Evolutionary conservation across 2,329 filamentous ascomycete genomes (phyloP), one percentile per base, ranked within the genome.

Genomic region (Gyromitra esculenta): DNA sequence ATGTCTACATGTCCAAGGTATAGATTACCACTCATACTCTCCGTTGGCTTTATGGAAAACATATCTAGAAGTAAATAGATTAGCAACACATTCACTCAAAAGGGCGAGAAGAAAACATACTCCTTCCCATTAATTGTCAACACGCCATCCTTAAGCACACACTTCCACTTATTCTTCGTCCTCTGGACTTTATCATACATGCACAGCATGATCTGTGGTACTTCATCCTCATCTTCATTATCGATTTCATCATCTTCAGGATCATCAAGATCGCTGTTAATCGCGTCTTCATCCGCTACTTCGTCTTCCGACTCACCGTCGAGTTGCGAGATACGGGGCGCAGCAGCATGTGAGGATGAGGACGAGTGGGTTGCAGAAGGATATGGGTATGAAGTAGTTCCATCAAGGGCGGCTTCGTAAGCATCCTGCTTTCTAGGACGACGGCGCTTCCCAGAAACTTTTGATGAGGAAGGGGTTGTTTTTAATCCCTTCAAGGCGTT

Each of bases 121-220:
- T 99, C 96, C 85, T 93, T 97, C 80, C 93, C 93, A 80, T 95
- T 94, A 48, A 97, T 93, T 57, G 92, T 97, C 80, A 99, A 87
- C 18, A 99, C 92, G 21, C 96, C 96, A 82, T 99, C 96, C 86
- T 98, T 98, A 79, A 99, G 89, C 0, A 93, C 94, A 85, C 96
- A 99, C 92, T 99, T 99, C 92, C 92, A 96, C 89, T 96, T 99
- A 86, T 98, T 99, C 90, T 99, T 99, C 82, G 98, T 96, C 62
- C 96, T 89, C 85, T 98, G 95, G 8, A 99, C 96, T 86, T 99
- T 99, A 86, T 99, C 96, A 83, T 99, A 99, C 83, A 97, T 97
- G 86, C 96, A 99, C 52, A 99, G 90, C 92, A 99, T 98, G 82
- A 96, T 94, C 81, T 97, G 92, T 0, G 91, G 91, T 79, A 92